These are phyloP conservation scores for Tuber umbilicatum DNA, from an alignment of 495 filamentous ascomycete species.

Conservation along the genomic window DNA sequence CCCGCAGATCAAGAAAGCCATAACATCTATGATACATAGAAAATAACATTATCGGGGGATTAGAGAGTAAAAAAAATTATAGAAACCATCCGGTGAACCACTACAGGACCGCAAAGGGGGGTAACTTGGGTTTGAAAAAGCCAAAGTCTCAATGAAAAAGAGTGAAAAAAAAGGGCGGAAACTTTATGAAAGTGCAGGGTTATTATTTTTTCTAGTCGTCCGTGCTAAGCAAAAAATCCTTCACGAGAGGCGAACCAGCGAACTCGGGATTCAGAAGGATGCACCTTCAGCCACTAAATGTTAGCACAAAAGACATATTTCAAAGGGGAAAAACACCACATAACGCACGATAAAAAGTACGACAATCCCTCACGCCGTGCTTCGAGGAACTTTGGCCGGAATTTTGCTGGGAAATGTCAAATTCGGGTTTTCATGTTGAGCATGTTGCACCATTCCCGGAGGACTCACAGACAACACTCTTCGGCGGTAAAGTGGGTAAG, in stretches of 20 bases:
- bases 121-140: not conserved
- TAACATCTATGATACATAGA: conserved; percentile 6
- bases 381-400: conserved; percentile 63
- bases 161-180: not conserved
- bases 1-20: not conserved
- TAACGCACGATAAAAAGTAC: conserved; percentile 64
- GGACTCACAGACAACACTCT: conserved; percentile 61
- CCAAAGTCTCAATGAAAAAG: not conserved
- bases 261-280: conserved; percentile 65
- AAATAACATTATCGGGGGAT: conserved; percentile 10
- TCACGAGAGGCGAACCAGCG: conserved; percentile 60
- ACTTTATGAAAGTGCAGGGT: not conserved
- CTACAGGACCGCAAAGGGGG: too few relatives aligned
- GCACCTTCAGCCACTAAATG: conserved; percentile 47
- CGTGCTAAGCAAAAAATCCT: conserved; percentile 57
- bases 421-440: conserved; percentile 13
- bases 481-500: conserved; percentile 61
- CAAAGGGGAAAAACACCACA: conserved; percentile 4
- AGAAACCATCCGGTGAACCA: conserved; percentile 9
- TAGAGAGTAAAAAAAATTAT: conserved; percentile 9
- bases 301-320: conserved; percentile 10
- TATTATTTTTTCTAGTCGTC: not conserved
- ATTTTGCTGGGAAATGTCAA: conserved; percentile 49
- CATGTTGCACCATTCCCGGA: conserved; percentile 8
- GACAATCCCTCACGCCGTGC: conserved; percentile 57